phyloP scores from a whole-genome alignment of 768 basidiomycete genomes.

The Leccinum variicolor region DNA sequence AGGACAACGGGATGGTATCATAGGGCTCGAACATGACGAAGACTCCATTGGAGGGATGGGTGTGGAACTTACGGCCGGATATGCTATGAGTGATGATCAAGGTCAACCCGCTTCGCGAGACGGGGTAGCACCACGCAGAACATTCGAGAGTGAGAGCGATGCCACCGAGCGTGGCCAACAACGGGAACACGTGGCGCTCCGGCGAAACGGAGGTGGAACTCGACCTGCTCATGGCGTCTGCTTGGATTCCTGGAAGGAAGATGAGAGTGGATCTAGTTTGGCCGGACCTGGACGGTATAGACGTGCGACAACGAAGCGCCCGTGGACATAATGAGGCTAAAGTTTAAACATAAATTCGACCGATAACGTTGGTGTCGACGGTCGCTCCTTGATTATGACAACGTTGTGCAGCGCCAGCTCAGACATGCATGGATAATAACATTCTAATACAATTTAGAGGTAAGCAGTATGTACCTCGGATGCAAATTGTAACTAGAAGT shows the following conservation, averaged over 20 bases:
- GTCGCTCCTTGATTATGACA: too few relatives aligned
- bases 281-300: neutral
- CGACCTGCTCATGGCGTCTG: neutral
- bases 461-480: neutral
- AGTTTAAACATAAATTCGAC: neutral
- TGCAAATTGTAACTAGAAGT: neutral
- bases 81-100: constrained; percentile 27
- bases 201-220: neutral
- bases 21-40: neutral
- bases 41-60: neutral
- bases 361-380: neutral
- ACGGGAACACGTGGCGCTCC: constrained; percentile 18
- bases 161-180: constrained; percentile 17
- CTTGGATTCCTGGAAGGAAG: neutral
- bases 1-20: neutral
- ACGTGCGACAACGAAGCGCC: neutral
- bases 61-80: constrained; percentile 21
- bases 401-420: too few relatives aligned
- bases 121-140: constrained; percentile 23
- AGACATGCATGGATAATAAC: too few relatives aligned
- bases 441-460: neutral
- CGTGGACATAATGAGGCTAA: neutral
- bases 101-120: constrained; percentile 23
- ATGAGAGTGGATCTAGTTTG: neutral
- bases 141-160: constrained; percentile 16